Evolutionary conservation across 768 basidiomycete genomes (phyloP), one percentile per base, ranked within the genome.

Genomic region (Tulasnella sp.): DNA sequence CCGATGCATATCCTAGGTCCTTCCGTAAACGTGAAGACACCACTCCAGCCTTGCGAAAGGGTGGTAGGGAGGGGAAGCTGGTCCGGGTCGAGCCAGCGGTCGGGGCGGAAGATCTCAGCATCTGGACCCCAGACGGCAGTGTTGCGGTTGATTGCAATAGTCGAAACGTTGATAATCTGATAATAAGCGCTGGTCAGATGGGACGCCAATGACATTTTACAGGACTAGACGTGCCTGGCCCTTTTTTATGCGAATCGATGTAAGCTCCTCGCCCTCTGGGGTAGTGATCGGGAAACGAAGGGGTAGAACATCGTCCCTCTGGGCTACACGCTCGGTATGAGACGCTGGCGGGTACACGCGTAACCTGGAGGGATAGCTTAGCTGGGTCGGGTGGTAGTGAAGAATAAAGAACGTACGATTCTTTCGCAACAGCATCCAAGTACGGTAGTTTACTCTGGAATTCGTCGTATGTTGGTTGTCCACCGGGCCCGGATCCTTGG

Each of bases 1-100:
- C 73, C 73, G 53, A 73, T 64, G 63, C 73, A 74, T 43, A 67
- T 71, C 25, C 73, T 59, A 9, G 72, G 72, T 8, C 74, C 74
- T 58, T 74, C 74, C 58, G 68, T 67, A 64, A 75, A 75, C 32
- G 73, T 64, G 14, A 70, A 62, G 11, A 72, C 60, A 8, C 68
- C 68, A 48, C 67, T 68, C 71, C 72, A 75, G 15, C 73, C 74
- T 17, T 23, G 48, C 35, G 71, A 69, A n/a, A 71, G 65, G 15
- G 67, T 60, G 29, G 27, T 62, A 56, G 15, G 64, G 59, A 9
- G 67, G 37, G 56, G 56, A 8, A 55, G 1, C 25, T 21, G n/a
- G 29, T 12, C 29, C 8, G 3, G 2, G n/a, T 31, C 29, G 25
- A 57, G 29, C 73, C 73, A 76, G 11, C 73, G 71, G 41, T 68